A percentile compares a stretch with the other conserved stretches of the same genome.
Evolutionary conservation across 257 asterid species (phyloP).

Genomic region (Dorcoceras hygrometricum): DNA sequence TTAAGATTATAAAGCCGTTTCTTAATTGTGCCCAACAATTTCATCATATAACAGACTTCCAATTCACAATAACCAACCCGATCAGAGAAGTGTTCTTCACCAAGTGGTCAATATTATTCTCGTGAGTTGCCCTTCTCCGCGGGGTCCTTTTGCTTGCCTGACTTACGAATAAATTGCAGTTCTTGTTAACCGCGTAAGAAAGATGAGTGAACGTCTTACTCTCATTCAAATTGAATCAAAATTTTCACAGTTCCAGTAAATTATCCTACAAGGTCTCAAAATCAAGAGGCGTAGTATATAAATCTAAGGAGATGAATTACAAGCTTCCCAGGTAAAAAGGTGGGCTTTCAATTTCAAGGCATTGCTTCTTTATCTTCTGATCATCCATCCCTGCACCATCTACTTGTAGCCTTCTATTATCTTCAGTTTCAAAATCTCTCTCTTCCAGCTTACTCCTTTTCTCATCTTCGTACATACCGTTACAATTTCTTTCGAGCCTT

Average conservation of each 20-base stretch:
- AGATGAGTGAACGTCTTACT: not conserved
- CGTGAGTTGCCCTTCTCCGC: too few relatives aligned
- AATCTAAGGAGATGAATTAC: too few relatives aligned
- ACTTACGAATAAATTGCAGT: not conserved
- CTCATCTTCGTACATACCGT: constrained; percentile 27
- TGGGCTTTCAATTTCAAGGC: constrained; percentile 38
- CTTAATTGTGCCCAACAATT: too few relatives aligned
- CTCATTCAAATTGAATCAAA: not conserved
- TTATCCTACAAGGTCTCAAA: not conserved
- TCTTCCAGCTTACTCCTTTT: constrained; percentile 19
- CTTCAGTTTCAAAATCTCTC: constrained; percentile 13
- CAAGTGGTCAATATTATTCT: too few relatives aligned
- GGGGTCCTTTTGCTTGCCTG: too few relatives aligned
- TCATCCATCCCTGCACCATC: constrained; percentile 28
- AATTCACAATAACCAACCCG: too few relatives aligned
- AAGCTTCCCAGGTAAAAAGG: not conserved
- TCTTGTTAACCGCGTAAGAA: not conserved
- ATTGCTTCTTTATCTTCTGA: constrained; percentile 52
- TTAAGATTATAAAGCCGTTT: too few relatives aligned
- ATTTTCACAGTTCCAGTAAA: not conserved
- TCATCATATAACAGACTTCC: too few relatives aligned
- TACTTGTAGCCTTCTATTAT: constrained; percentile 21
- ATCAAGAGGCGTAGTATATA: not conserved
- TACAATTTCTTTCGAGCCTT: constrained; percentile 32
- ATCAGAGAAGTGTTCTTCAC: too few relatives aligned